These are phyloP conservation scores for Bipolaris gigantea DNA, from an alignment of 2,329 filamentous ascomycete genomes.

Conservation along the genomic window DNA sequence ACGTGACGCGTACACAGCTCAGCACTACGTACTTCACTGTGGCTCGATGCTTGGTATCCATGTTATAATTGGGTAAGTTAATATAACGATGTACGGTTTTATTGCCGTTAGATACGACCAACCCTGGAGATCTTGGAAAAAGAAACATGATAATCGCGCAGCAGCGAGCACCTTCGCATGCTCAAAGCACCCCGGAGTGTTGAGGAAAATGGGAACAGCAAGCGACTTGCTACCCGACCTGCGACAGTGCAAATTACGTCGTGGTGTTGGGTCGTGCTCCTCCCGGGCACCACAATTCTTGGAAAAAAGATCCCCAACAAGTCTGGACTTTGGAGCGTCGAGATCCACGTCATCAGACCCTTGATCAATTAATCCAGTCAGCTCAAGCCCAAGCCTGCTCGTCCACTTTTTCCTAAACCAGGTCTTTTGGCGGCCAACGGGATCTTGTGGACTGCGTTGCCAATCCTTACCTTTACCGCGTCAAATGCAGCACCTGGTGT, in stretches of 20 bases:
- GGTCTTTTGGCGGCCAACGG: constrained; percentile 28
- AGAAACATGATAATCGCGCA: background rate
- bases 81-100: background rate
- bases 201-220: background rate
- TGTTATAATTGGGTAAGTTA: background rate
- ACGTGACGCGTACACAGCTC: background rate
- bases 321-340: constrained; percentile 1
- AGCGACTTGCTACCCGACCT: background rate
- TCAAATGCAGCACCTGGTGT: constrained; percentile 39
- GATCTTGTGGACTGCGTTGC: constrained; percentile 45
- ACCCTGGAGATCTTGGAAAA: too few species aligned
- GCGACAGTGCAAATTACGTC: background rate
- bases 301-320: constrained; percentile 6
- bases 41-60: background rate
- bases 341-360: constrained; percentile 11
- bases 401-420: constrained; percentile 15
- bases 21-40: background rate
- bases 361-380: constrained; percentile 8
- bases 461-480: constrained; percentile 54
- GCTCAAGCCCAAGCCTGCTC: constrained; percentile 19
- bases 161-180: background rate
- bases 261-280: constrained; percentile 9
- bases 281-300: constrained; percentile 5
- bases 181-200: background rate
- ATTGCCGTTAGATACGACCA: background rate